These are phyloP conservation scores for Alternaria incomplexa DNA, from an alignment of 2,329 filamentous ascomycete genomes.

Conservation along the genomic window DNA sequence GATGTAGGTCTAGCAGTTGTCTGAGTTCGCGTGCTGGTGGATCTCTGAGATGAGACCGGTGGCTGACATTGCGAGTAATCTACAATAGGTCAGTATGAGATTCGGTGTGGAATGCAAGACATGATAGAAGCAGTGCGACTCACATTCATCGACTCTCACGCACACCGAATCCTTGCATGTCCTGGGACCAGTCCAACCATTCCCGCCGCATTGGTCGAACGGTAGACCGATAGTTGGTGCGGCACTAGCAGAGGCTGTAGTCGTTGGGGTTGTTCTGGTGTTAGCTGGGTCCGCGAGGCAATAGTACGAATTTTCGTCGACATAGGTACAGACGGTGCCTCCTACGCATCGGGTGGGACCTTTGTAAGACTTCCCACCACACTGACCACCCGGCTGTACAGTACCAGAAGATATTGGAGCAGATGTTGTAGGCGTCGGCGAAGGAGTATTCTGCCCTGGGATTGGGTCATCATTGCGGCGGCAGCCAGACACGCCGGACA, in stretches of 20 bases:
- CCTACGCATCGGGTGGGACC: conserved; percentile 23
- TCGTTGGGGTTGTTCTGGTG: conserved; percentile 17
- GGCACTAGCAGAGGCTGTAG: conserved; percentile 1
- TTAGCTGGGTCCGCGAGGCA: conserved; percentile 21
- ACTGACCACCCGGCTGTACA: conserved; percentile 22
- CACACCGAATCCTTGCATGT: conserved; percentile 21
- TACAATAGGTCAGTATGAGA: neutral
- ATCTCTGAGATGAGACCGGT: neutral
- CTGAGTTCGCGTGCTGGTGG: neutral
- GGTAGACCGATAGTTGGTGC: conserved; percentile 14
- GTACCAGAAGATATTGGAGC: conserved; percentile 22
- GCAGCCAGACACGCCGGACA: conserved; percentile 56
- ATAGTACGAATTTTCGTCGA: conserved; percentile 22
- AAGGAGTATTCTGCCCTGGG: conserved; percentile 17
- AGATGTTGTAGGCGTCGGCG: conserved; percentile 18
- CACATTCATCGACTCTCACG: conserved; percentile 16
- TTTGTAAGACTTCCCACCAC: conserved; percentile 14
- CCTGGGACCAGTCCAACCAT: conserved; percentile 19
- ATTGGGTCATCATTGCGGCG: conserved; percentile 29
- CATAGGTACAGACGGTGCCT: conserved; percentile 20
- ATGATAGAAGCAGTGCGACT: neutral
- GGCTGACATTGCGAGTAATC: conserved; percentile 18
- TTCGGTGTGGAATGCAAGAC: neutral
- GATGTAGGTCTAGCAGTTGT: conserved; percentile 1
- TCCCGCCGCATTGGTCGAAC: conserved; percentile 24